phyloP scores from a whole-genome alignment of 2,329 filamentous ascomycete species.

The Penicillium sp. region DNA sequence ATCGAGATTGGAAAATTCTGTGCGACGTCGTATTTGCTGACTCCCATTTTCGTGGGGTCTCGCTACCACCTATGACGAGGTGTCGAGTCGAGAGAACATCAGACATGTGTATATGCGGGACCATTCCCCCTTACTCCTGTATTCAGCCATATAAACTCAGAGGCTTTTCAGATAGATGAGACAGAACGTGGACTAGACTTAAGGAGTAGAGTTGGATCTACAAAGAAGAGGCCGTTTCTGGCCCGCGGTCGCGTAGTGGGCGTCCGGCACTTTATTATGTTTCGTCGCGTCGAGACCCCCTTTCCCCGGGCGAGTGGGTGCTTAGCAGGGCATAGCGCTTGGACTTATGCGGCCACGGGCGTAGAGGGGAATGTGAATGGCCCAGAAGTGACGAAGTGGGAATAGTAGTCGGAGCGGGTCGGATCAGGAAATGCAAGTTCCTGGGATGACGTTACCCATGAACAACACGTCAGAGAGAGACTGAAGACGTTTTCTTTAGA shows the following conservation, averaged over 20 bases:
- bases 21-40: background rate
- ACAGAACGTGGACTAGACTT: conserved; percentile 5
- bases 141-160: background rate
- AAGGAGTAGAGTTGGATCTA: conserved; percentile 4
- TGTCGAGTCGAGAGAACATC: background rate
- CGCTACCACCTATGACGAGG: background rate
- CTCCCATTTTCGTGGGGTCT: background rate
- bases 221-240: conserved; percentile 7
- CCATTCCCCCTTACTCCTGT: conserved; percentile 1
- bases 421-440: conserved; percentile 7
- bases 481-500: background rate
- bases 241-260: conserved; percentile 3
- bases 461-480: conserved; percentile 5
- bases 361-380: conserved; percentile 11
- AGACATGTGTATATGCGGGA: background rate
- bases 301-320: background rate
- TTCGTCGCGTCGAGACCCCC: conserved; percentile 5
- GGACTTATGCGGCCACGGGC: conserved; percentile 11
- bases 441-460: conserved; percentile 9
- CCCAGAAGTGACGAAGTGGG: conserved; percentile 10
- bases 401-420: conserved; percentile 19
- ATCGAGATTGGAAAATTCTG: background rate
- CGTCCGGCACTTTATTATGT: background rate
- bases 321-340: background rate
- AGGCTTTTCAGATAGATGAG: background rate